phyloP scores from a whole-genome alignment of 139 green algal genomes.

The Chlorella sp. region DNA sequence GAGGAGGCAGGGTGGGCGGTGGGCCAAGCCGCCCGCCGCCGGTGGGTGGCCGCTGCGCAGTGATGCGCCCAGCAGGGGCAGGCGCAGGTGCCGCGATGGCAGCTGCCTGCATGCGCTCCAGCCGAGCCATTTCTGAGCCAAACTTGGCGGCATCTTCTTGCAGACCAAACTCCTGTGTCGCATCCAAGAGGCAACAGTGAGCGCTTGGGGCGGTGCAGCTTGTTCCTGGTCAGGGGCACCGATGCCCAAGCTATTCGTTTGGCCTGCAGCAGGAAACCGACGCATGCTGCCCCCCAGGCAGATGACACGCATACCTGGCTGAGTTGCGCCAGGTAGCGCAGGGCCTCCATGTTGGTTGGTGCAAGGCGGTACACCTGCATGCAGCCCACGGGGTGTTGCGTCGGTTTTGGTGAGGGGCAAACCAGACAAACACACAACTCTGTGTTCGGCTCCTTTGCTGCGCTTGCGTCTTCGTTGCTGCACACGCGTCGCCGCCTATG shows the following conservation, averaged over 20 bases:
- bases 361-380: conserved; percentile 58
- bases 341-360: conserved; percentile 87
- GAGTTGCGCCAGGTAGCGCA: conserved; percentile 89
- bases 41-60: conserved; percentile 10
- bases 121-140: conserved; percentile 15
- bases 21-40: background rate
- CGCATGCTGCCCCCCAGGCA: no score
- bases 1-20: background rate
- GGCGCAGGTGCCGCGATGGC: background rate
- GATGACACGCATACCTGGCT: no score
- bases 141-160: conserved; percentile 35
- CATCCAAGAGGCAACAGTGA: background rate
- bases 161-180: conserved; percentile 38
- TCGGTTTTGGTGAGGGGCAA: no score
- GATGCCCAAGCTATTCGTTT: no score
- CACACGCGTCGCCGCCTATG: no score
- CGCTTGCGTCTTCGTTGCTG: no score
- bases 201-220: no score
- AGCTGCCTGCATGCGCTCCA: conserved; percentile 39
- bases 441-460: no score
- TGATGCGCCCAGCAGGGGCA: background rate
- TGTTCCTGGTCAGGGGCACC: no score
- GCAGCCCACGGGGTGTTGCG: no score
- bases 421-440: no score
- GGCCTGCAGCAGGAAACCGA: no score